phyloP scores from a whole-genome alignment of 148 eudicot species.

The Fallopia convolvulus region DNA sequence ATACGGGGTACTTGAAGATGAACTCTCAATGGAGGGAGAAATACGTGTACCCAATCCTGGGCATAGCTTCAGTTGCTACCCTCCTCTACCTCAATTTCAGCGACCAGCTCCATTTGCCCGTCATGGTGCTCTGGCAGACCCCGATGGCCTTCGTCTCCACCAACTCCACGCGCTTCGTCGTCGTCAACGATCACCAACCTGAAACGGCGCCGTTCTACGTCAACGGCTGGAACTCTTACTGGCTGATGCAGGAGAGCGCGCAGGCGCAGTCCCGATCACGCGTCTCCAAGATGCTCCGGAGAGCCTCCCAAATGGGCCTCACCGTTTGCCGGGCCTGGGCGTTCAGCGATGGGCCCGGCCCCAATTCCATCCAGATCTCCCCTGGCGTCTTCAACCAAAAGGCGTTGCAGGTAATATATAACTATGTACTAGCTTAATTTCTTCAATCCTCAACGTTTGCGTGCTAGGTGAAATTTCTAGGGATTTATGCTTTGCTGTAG shows the following conservation, averaged over 20 bases:
- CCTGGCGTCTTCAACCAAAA: slow-evolving; percentile 41
- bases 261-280: slow-evolving; percentile 13
- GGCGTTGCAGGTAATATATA: slow-evolving; percentile 30
- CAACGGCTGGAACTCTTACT: slow-evolving; percentile 57
- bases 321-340: slow-evolving; percentile 58
- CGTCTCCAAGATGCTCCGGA: slow-evolving; percentile 35
- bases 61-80: slow-evolving; percentile 16
- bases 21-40: slow-evolving; percentile 17
- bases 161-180: slow-evolving; percentile 22
- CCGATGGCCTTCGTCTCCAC: slow-evolving; percentile 25
- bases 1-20: background rate
- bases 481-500: background rate
- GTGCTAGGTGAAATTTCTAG: background rate
- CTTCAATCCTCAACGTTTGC: background rate
- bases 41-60: slow-evolving; percentile 22
- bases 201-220: slow-evolving; percentile 19
- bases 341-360: slow-evolving; percentile 45
- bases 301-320: slow-evolving; percentile 44
- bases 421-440: no score
- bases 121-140: slow-evolving; percentile 24
- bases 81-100: slow-evolving; percentile 23
- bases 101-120: slow-evolving; percentile 19
- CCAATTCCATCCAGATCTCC: slow-evolving; percentile 41
- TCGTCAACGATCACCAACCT: background rate
- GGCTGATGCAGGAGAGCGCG: slow-evolving; percentile 41